Evolutionary conservation across 495 filamentous ascomycete species (phyloP).

Genomic region (Podospora comata): DNA sequence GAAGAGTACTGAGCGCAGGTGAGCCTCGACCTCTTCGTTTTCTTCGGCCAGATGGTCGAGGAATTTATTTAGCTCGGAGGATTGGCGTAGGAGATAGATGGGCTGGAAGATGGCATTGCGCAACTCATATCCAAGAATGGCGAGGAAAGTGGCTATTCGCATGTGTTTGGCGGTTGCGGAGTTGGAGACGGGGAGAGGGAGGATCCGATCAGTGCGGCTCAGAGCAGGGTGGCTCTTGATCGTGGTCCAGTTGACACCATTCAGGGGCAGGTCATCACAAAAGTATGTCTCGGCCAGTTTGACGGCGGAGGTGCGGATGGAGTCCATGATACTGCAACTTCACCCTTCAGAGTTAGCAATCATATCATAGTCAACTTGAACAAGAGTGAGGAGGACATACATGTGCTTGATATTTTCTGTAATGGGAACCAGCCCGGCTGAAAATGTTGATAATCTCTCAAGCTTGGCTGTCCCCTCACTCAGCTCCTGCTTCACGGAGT

Average conservation of each 20-base stretch:
- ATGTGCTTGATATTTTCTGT: background rate
- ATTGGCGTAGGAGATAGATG: slow-evolving; percentile 17
- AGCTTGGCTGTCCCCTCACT: background rate
- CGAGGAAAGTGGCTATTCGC: slow-evolving; percentile 24
- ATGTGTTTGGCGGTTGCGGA: slow-evolving; percentile 23
- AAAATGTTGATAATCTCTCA: background rate
- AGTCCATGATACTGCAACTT: slow-evolving; percentile 4
- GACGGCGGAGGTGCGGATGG: slow-evolving; percentile 10
- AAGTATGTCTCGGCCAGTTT: slow-evolving; percentile 9
- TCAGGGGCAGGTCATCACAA: background rate
- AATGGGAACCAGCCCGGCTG: background rate
- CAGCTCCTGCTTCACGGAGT: background rate
- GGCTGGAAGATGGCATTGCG: slow-evolving; percentile 23
- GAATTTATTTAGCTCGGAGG: background rate
- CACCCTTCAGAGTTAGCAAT: background rate
- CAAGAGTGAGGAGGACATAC: background rate
- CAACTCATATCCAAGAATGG: slow-evolving; percentile 17
- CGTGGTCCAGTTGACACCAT: slow-evolving; percentile 7
- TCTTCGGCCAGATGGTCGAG: slow-evolving; percentile 14
- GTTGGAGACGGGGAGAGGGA: slow-evolving; percentile 25
- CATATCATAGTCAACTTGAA: background rate
- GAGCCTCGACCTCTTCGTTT: slow-evolving; percentile 14
- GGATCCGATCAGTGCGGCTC: background rate
- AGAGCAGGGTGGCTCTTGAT: slow-evolving; percentile 10
- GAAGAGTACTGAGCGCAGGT: slow-evolving; percentile 27